Evolutionary conservation across 2,329 filamentous ascomycete species (phyloP), one percentile per base, ranked within the genome.

Genomic region (Incumbomyces lentus): DNA sequence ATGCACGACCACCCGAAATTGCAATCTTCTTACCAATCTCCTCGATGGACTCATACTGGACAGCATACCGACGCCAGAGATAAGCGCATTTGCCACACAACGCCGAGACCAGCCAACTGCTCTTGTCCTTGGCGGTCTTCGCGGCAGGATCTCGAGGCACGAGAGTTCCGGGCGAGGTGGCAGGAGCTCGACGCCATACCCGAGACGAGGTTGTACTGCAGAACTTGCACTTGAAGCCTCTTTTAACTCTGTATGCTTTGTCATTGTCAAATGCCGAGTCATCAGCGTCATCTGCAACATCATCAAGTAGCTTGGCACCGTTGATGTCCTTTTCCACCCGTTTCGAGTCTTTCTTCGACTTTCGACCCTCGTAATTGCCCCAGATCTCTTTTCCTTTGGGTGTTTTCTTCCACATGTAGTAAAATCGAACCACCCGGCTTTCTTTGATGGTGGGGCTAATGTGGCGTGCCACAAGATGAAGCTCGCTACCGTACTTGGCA

Each of bases 341-440:
- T 60, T 82, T 85, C 35, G 81, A 80, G 60, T 93, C 86, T 65
- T 92, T 95, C 64, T 90, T 93, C 47, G 86, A 86, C 61, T 93
- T 94, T 38, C 90, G 79, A 10, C 86, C 87, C 42, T 86, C 80
- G 58, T 84, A 95, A 54, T 81, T 86, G 49, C 87, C 87, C 89
- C 92, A 95, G 17, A 98, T 81, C 57, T 92, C 81, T 60, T 78
- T 82, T 34, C 92, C 92, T 49, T 82, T 81, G 1, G 83, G 76
- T 0, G 87, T 87, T 66, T 96, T 96, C 69, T 98, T 98, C 92
- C 92, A 98, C 54, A 86, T 86, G 63, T 98, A 98, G 66, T 96
- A 98, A 61, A 85, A 93, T 2, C 92, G 84, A 19, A 94, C 87
- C 51, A 95, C 83, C 49, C 86, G 79, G 42, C 82, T 81, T 51